Percentiles rank a stretch among this genome's conserved stretches.
These are phyloP conservation scores for Blastocystis sp. DNA, from an alignment of 352 stramenopile genomes.

Conservation along the genomic window DNA sequence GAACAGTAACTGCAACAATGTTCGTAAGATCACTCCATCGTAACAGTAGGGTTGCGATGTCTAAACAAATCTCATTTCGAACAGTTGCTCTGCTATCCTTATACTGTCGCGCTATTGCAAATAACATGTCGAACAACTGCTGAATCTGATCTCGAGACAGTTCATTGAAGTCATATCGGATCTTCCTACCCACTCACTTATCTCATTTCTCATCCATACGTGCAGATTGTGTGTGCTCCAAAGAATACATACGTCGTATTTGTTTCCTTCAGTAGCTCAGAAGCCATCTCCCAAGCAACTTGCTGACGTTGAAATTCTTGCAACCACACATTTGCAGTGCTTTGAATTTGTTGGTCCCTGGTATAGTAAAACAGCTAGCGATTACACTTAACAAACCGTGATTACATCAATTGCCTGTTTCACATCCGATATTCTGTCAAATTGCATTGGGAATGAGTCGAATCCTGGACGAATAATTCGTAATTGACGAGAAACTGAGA, in stretches of 20 bases:
- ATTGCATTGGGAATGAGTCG: slow-evolving; percentile 27
- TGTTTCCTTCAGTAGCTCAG: background rate
- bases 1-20: slow-evolving; percentile 5
- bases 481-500: background rate
- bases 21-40: slow-evolving; percentile 3
- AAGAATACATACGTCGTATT: slow-evolving; percentile 5
- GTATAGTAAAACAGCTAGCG: slow-evolving; percentile 9
- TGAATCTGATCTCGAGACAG: background rate
- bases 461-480: background rate
- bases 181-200: background rate
- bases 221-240: slow-evolving; percentile 29
- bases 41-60: background rate
- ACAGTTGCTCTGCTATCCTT: background rate
- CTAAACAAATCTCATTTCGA: slow-evolving; percentile 37
- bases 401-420: slow-evolving; percentile 26
- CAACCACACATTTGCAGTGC: background rate
- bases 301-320: slow-evolving; percentile 8
- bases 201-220: background rate
- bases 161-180: slow-evolving; percentile 37
- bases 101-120: background rate
- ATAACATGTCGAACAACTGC: slow-evolving; percentile 26
- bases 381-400: background rate
- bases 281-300: background rate
- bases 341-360: background rate
- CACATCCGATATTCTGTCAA: background rate